Percentiles rank a stretch among this genome's conserved stretches.
These are phyloP conservation scores for Coemansia guatemalensis DNA, from an alignment of 192 early-diverging fungal species.

Conservation along the genomic window DNA sequence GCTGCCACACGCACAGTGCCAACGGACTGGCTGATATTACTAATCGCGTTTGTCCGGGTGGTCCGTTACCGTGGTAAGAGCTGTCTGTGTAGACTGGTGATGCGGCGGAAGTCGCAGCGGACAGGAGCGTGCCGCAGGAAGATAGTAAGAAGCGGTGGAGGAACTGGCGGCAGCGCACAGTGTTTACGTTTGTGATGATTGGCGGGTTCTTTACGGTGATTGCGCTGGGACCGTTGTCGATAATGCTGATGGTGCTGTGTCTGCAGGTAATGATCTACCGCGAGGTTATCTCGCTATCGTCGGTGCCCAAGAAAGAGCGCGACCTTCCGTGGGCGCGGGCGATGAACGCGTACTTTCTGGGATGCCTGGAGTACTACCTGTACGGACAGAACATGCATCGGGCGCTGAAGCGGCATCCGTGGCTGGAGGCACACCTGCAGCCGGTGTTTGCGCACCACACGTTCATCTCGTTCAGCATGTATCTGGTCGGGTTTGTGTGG, in stretches of 20 bases:
- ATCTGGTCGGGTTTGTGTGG: slow-evolving; percentile 80
- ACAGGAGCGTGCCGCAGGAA: slow-evolving; percentile 31
- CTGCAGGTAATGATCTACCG: slow-evolving; percentile 86
- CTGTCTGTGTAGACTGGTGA: background rate
- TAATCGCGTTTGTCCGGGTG: background rate
- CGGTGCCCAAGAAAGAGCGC: slow-evolving; percentile 77
- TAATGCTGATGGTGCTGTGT: slow-evolving; percentile 80
- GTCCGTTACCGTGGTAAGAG: background rate
- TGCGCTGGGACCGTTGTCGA: slow-evolving; percentile 78
- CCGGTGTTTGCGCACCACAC: slow-evolving; percentile 89
- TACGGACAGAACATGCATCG: slow-evolving; percentile 93
- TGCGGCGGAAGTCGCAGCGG: background rate
- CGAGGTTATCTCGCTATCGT: slow-evolving; percentile 91
- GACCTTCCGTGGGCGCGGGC: slow-evolving; percentile 90
- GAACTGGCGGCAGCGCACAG: slow-evolving; percentile 80
- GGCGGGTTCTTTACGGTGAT: slow-evolving; percentile 72
- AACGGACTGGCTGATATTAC: background rate
- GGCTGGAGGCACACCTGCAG: slow-evolving; percentile 81
- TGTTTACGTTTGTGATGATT: slow-evolving; percentile 92
- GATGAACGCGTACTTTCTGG: slow-evolving; percentile 92
- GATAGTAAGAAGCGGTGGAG: slow-evolving; percentile 60
- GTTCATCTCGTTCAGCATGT: slow-evolving; percentile 91
- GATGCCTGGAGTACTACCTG: slow-evolving; percentile 88
- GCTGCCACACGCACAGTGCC: background rate
- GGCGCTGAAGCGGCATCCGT: slow-evolving; percentile 79